Conservation (phyloP, 1,284 basidiomycete genomes). For the Caloboletus inedulis region DNA sequence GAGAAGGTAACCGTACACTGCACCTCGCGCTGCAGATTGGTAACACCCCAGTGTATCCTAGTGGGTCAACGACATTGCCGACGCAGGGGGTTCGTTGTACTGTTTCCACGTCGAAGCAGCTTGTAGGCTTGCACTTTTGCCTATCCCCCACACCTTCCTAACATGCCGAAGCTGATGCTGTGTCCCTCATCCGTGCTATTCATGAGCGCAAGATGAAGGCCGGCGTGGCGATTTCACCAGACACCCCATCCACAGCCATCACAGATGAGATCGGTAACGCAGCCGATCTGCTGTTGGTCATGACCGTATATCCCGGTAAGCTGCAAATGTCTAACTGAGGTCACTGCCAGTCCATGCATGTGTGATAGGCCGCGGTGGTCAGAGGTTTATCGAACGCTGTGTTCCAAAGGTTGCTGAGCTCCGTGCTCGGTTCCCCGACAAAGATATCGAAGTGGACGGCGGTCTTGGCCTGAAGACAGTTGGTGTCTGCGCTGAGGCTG, state of each 20-base stretch:
- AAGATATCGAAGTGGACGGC: conserved; percentile 97
- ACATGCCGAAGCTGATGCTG: conserved; percentile 58
- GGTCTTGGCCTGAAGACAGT: conserved; percentile 93
- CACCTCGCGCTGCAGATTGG: neutral
- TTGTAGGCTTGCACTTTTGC: conserved; percentile 47
- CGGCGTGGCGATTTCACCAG: conserved; percentile 92
- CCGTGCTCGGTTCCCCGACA: conserved; percentile 84
- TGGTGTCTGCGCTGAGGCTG: conserved; percentile 86
- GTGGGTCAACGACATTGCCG: conserved; percentile 97
- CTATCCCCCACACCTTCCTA: conserved; percentile 5
- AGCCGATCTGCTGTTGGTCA: conserved; percentile 93
- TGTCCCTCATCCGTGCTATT: conserved; percentile 75
- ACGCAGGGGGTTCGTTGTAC: conserved; percentile 92
- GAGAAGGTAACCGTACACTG: conserved; percentile 57
- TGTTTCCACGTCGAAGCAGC: conserved; percentile 99
- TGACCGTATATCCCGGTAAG: conserved; percentile 91
- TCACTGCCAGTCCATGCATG: neutral
- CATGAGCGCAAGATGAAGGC: conserved; percentile 81
- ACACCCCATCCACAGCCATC: conserved; percentile 83
- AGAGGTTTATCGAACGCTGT: conserved; percentile 94
- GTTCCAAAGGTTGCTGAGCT: conserved; percentile 93
- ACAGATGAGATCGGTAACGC: conserved; percentile 76
- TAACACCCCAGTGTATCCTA: conserved; percentile 34
- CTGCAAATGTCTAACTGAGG: neutral
- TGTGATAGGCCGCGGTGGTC: conserved; percentile 78